Conservation (phyloP, 140 eudicot species). For the Senecio squalidus region DNA sequence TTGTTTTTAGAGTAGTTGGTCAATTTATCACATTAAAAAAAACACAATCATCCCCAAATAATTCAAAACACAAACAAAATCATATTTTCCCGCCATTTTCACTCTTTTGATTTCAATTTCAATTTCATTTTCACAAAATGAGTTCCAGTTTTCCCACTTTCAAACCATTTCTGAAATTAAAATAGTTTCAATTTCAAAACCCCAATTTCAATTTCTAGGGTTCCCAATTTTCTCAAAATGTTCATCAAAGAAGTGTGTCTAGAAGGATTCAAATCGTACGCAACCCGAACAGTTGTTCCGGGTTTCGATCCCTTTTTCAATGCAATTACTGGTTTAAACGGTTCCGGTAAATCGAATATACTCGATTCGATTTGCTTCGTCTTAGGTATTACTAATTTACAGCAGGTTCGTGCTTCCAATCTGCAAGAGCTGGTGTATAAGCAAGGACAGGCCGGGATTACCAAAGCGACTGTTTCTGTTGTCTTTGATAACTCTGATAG, state of each 20-base stretch:
- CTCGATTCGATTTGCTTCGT: conserved; percentile 97
- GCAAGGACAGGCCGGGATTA: conserved; percentile 99
- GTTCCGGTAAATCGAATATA: conserved; percentile 97
- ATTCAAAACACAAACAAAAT: neutral
- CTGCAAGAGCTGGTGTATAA: conserved; percentile 94
- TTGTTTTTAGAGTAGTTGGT: too few species aligned
- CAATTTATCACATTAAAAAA: neutral
- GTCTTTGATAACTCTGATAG: conserved; percentile 91
- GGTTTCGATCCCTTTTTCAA: conserved; percentile 96
- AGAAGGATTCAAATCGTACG: conserved; percentile 98
- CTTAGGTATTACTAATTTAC: conserved; percentile 89
- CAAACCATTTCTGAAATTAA: neutral
- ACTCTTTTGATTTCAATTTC: conserved; percentile 3
- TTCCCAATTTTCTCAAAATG: conserved; percentile 31
- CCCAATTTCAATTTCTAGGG: conserved; percentile 5
- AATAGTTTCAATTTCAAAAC: neutral
- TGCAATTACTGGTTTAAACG: conserved; percentile 93
- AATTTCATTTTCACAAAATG: neutral
- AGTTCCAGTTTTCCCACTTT: neutral
- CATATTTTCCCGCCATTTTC: neutral
- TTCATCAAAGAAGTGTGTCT: conserved; percentile 78
- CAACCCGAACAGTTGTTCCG: conserved; percentile 87
- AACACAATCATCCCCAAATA: neutral
- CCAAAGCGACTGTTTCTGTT: conserved; percentile 94
- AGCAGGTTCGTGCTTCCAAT: conserved; percentile 95